These are phyloP conservation scores for Penicillium thymicola DNA, from an alignment of 2,329 filamentous ascomycete species.

Conservation along the genomic window DNA sequence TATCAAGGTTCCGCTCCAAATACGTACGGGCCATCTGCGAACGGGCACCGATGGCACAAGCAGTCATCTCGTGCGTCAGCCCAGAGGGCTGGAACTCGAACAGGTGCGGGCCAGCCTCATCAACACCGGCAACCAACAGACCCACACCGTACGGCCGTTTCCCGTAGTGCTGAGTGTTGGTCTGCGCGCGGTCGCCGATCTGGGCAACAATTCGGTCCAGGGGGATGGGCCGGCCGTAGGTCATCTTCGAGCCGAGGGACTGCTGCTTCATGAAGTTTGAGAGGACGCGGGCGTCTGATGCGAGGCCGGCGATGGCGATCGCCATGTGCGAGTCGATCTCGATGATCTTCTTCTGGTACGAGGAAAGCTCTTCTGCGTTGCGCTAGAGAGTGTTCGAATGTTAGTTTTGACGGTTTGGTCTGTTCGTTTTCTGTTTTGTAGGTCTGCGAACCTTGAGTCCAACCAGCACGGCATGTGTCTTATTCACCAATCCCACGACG, in stretches of 20 bases:
- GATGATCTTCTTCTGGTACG: constrained; percentile 99
- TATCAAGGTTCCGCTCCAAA: constrained; percentile 84
- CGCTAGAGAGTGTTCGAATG: constrained; percentile 54
- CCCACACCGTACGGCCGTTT: constrained; percentile 95
- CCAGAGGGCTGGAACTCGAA: constrained; percentile 98
- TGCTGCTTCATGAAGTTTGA: constrained; percentile 99
- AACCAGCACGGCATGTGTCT: constrained; percentile 93
- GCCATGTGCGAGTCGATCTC: constrained; percentile 93
- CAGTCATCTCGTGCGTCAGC: constrained; percentile 95
- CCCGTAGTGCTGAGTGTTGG: constrained; percentile 96
- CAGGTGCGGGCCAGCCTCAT: constrained; percentile 89
- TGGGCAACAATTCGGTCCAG: constrained; percentile 83
- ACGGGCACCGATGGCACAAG: constrained; percentile 91
- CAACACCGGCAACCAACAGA: constrained; percentile 85
- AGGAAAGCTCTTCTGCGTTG: constrained; percentile 98
- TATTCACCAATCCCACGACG: constrained; percentile 94
- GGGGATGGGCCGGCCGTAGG: constrained; percentile 90
- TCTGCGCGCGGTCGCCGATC: constrained; percentile 94
- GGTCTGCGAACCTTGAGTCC: constrained; percentile 76
- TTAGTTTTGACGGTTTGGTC: background rate
- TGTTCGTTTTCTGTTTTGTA: constrained; percentile 3
- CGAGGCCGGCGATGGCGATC: constrained; percentile 92
- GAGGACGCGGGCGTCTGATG: constrained; percentile 95
- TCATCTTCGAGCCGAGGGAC: constrained; percentile 90
- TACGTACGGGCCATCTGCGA: constrained; percentile 98